phyloP scores from a whole-genome alignment of 2,329 filamentous ascomycete genomes.

The Fusarium ambrosium region DNA sequence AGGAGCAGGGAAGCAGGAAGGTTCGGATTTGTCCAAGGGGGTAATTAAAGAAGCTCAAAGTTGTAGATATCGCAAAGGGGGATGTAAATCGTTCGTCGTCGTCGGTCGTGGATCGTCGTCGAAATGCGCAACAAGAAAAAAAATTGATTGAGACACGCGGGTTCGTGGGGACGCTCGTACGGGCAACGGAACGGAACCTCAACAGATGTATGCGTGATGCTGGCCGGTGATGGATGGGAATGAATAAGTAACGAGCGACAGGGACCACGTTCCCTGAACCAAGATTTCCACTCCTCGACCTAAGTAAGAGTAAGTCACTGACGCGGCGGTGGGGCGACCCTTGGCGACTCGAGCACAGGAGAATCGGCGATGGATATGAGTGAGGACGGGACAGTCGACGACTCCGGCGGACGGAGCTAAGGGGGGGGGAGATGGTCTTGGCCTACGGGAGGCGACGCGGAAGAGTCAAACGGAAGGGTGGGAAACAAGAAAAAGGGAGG shows the following conservation, averaged over 20 bases:
- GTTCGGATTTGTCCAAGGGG: constrained; percentile 23
- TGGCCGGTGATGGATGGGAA: constrained; percentile 20
- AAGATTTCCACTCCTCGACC: constrained; percentile 32
- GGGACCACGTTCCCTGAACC: constrained; percentile 47
- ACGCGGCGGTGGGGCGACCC: constrained; percentile 38
- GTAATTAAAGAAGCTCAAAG: constrained; percentile 12
- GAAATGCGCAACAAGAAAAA: constrained; percentile 17
- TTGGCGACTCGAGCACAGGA: constrained; percentile 29
- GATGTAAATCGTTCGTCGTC: constrained; percentile 26
- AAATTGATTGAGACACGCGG: constrained; percentile 1
- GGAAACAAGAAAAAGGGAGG: constrained; percentile 7
- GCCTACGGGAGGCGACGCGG: constrained; percentile 4
- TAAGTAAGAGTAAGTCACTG: constrained; percentile 37
- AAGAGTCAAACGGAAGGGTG: constrained; percentile 14
- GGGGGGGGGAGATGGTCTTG: constrained; percentile 16
- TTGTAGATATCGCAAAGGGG: constrained; percentile 22
- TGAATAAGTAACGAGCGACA: constrained; percentile 48
- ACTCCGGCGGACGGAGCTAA: constrained; percentile 18
- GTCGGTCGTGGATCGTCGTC: constrained; percentile 37
- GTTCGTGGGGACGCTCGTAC: constrained; percentile 34
- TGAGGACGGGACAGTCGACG: constrained; percentile 15
- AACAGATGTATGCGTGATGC: constrained; percentile 1
- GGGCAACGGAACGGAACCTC: neutral
- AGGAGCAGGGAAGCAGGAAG: constrained; percentile 30
- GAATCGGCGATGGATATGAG: constrained; percentile 20